These are phyloP conservation scores for Prunus dulcis DNA, from an alignment of 306 rosid genomes.

Conservation along the genomic window DNA sequence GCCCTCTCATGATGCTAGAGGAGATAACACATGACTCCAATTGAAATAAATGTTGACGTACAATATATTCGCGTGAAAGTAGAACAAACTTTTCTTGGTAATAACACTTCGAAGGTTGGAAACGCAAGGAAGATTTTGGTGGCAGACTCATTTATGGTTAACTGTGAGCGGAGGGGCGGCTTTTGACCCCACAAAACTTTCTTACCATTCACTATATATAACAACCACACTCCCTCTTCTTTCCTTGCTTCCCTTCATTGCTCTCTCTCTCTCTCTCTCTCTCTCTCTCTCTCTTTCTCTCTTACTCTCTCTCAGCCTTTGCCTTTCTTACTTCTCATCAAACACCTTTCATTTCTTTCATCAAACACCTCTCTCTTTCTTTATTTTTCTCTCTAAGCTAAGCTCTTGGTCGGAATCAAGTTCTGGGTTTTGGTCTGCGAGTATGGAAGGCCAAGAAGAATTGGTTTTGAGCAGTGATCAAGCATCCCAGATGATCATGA, in stretches of 20 bases:
- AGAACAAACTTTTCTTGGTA: conserved; percentile 38
- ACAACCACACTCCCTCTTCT: conserved; percentile 7
- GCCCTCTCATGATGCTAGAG: background rate
- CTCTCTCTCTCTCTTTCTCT: background rate
- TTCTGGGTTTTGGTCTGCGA: background rate
- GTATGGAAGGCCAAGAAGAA: conserved; percentile 47
- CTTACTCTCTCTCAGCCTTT: conserved; percentile 14
- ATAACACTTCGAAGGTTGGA: conserved; percentile 59
- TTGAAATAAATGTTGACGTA: conserved; percentile 22
- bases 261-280: conserved; percentile 4
- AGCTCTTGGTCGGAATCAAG: background rate
- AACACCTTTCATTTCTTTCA: background rate
- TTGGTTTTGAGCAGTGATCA: conserved; percentile 17
- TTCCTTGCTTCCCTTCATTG: conserved; percentile 9
- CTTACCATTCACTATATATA: conserved; percentile 22
- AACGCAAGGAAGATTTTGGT: conserved; percentile 57
- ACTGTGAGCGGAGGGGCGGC: conserved; percentile 1
- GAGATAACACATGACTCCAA: conserved; percentile 17
- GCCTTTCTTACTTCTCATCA: background rate
- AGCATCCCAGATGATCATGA: conserved; percentile 17
- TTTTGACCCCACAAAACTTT: conserved; percentile 16
- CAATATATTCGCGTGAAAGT: conserved; percentile 32
- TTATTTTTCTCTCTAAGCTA: background rate
- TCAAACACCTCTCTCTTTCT: background rate
- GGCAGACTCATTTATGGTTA: conserved; percentile 37